phyloP scores from a whole-genome alignment of 108 stramenopile genomes.

The Fragilaria crotonensis region DNA sequence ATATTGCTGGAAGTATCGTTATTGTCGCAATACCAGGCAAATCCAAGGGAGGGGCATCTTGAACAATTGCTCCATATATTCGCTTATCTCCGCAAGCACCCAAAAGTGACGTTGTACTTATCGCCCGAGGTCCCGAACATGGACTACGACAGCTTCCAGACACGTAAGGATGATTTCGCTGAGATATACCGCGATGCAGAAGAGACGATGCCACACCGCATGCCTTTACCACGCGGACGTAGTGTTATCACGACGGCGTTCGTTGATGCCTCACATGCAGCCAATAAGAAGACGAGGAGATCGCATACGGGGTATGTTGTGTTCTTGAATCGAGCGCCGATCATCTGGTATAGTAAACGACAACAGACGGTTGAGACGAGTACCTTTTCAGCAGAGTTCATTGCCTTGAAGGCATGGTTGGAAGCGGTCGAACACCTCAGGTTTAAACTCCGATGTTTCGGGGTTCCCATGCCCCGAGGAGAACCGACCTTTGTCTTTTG shows the following conservation, averaged over 20 bases:
- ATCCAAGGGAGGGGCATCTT: slow-evolving; percentile 27
- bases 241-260: slow-evolving; percentile 4
- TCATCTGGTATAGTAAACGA: slow-evolving; percentile 25
- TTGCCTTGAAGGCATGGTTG: slow-evolving; percentile 35
- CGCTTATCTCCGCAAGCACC: slow-evolving; percentile 15
- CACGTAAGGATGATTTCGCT: background rate
- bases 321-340: too few relatives aligned
- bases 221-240: slow-evolving; percentile 11
- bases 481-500: slow-evolving; percentile 26
- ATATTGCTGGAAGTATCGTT: slow-evolving; percentile 17
- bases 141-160: background rate
- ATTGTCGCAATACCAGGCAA: slow-evolving; percentile 17
- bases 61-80: too few relatives aligned
- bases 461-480: slow-evolving; percentile 18
- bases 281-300: slow-evolving; percentile 29
- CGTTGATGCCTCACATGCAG: slow-evolving; percentile 34
- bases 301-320: slow-evolving; percentile 52
- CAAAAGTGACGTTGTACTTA: slow-evolving; percentile 7
- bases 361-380: slow-evolving; percentile 34
- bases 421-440: slow-evolving; percentile 32
- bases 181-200: slow-evolving; percentile 10
- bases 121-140: slow-evolving; percentile 1
- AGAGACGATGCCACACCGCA: slow-evolving; percentile 7
- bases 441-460: slow-evolving; percentile 43
- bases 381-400: slow-evolving; percentile 47